phyloP scores from a whole-genome alignment of 495 filamentous ascomycete genomes.

The Hypoxylon subgilvum region DNA sequence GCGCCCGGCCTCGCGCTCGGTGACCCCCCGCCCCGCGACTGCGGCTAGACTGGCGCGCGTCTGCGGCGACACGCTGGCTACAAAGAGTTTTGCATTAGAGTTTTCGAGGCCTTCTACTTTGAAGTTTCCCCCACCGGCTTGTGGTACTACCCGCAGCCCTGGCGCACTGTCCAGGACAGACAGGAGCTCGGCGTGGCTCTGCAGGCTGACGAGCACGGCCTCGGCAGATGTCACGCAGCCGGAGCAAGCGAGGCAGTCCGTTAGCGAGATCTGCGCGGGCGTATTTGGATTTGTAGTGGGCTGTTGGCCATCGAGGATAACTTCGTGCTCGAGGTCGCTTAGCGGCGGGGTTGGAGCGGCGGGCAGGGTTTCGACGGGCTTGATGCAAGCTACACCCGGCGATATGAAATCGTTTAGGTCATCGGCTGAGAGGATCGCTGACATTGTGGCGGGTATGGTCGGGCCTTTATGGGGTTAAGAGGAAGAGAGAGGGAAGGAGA shows the following conservation, averaged over 20 bases:
- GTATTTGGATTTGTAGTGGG: constrained; percentile 45
- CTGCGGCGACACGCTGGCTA: constrained; percentile 92
- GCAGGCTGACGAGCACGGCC: constrained; percentile 88
- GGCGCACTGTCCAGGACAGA: constrained; percentile 74
- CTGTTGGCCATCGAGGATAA: constrained; percentile 88
- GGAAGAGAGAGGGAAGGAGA: constrained; percentile 3
- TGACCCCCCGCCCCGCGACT: constrained; percentile 75
- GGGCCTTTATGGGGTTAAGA: not conserved
- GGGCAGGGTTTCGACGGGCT: constrained; percentile 91
- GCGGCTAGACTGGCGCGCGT: constrained; percentile 85
- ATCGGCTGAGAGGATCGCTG: constrained; percentile 93
- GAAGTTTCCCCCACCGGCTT: constrained; percentile 30
- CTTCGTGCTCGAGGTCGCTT: constrained; percentile 71
- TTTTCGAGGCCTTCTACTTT: constrained; percentile 46
- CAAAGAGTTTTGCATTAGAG: constrained; percentile 70
- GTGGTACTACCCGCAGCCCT: constrained; percentile 48
- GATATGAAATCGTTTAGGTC: constrained; percentile 99
- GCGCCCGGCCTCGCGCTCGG: constrained; percentile 71
- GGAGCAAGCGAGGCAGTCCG: constrained; percentile 96
- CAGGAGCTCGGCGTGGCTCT: constrained; percentile 90
- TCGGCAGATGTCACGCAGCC: constrained; percentile 98
- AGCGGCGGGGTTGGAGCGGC: constrained; percentile 25
- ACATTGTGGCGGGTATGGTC: constrained; percentile 64
- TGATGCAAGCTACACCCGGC: constrained; percentile 96
- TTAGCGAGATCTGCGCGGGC: constrained; percentile 89